phyloP scores from a whole-genome alignment of 2,329 filamentous ascomycete species.

The Cytospora chrysosperma region DNA sequence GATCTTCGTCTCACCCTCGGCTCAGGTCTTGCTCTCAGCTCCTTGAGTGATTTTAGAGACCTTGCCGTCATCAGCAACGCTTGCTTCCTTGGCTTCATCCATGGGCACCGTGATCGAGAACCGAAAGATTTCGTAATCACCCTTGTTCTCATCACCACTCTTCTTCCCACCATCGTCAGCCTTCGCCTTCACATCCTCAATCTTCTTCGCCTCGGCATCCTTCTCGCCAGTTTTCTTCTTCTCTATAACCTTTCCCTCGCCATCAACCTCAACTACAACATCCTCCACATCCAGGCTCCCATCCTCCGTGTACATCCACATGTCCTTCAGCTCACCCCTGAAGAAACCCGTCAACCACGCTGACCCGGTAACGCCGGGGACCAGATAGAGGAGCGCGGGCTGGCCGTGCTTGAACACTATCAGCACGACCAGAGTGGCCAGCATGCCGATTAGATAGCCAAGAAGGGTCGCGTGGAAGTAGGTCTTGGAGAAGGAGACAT shows the following conservation, averaged over 20 bases:
- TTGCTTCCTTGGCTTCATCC: constrained; percentile 24
- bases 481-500: constrained; percentile 68
- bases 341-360: constrained; percentile 72
- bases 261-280: constrained; percentile 55
- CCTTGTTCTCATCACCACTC: not conserved
- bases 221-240: constrained; percentile 35
- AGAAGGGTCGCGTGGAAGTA: constrained; percentile 79
- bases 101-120: constrained; percentile 31
- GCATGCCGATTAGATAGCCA: constrained; percentile 78
- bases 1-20: no score
- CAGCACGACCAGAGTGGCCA: constrained; percentile 74
- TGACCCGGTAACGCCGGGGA: constrained; percentile 75
- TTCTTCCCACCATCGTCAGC: constrained; percentile 14
- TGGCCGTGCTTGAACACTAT: constrained; percentile 78
- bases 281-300: constrained; percentile 55
- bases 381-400: constrained; percentile 87
- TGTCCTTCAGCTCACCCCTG: constrained; percentile 68
- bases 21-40: no score
- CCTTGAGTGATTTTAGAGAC: no score
- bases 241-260: constrained; percentile 46
- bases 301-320: constrained; percentile 84
- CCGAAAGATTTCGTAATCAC: constrained; percentile 29
- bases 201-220: constrained; percentile 18
- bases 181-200: constrained; percentile 18
- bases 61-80: no score